Base-by-base conservation (phyloP, 352 stramenopile species). In the Aphanomyces astaci region DNA sequence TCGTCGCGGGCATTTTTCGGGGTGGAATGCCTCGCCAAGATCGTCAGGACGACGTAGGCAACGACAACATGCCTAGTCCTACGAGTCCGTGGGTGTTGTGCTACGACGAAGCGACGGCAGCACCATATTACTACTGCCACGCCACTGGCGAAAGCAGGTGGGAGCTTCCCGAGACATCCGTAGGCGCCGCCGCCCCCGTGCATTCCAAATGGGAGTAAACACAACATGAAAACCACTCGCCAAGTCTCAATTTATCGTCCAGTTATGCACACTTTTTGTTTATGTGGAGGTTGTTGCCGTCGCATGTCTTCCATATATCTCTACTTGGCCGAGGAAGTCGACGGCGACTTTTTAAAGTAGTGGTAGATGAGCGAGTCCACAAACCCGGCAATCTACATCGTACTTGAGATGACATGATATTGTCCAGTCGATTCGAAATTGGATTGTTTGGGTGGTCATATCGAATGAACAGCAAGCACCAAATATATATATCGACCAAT, bases 301-400 rank as follows among this genome's bases (percentile, higher is more conserved):
- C 31, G 52, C 33, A 32, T 57, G 22, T 28, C 15, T 40, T 10
- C 55, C 49, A 33, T 22, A 28, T 4, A 30, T 27, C 9, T 27
- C 36, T 32, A 57, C 60, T 56, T 67, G 45, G 31, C 11, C 30
- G 32, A 30, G 17, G 32, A 65, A 4, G 15, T 24, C 52, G 55
- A 27, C 2, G 39, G 19, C n/a, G 55, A 49, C 24, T 48, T 48
- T 33, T 27, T 22, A 32, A 64, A 51, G 45, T 59, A 59, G 28
- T 67, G 60, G 76, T 92, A 91, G 78, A 89, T 88, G 76, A 94
- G 89, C 51, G 85, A 89, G 60, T 94, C 85, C 48, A 94, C 78
- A 63, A 94, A 94, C 36, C 85, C 82, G n/a, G 85, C 85, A 64
- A 94, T 94, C 85, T 94, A 67, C 9, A 59, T 24, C 15, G 15